Percentiles rank a stretch among this genome's conserved stretches.
Evolutionary conservation across 1,284 basidiomycete genomes (phyloP).

Genomic region (Moniliophthora roreri): DNA sequence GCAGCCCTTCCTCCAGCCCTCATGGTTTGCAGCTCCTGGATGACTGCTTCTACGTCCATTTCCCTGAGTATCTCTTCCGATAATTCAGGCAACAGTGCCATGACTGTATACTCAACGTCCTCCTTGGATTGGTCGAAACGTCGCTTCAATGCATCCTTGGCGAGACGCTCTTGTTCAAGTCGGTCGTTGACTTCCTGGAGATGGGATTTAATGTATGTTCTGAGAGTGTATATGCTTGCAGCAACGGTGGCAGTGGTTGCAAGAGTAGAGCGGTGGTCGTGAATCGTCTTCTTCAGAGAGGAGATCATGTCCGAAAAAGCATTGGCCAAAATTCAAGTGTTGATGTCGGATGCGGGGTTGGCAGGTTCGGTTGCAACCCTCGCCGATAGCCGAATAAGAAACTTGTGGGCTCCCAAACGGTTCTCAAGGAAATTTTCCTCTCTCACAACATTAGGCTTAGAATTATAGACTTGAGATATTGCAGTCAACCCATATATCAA

Average conservation of each 20-base stretch:
- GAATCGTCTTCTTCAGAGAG: conserved; percentile 3
- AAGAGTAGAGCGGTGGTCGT: conserved; percentile 31
- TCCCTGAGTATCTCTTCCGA: conserved; percentile 69
- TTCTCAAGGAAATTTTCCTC: too few relatives aligned
- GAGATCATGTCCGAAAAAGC: conserved; percentile 6
- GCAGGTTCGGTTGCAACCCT: too few relatives aligned
- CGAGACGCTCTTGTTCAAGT: conserved; percentile 62
- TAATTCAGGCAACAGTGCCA: conserved; percentile 79
- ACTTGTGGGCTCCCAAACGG: too few relatives aligned
- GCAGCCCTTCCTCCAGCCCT: conserved; percentile 6
- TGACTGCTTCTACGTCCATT: conserved; percentile 84
- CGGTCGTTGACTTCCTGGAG: conserved; percentile 72
- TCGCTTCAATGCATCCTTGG: conserved; percentile 61
- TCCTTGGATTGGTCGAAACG: conserved; percentile 84
- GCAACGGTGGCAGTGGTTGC: conserved; percentile 36
- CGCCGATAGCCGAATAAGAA: too few relatives aligned
- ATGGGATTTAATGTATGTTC: conserved; percentile 62
- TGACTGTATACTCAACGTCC: conserved; percentile 79
- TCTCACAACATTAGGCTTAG: too few relatives aligned
- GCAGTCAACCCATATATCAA: too few relatives aligned
- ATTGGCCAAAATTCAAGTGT: conserved; percentile 6
- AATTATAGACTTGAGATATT: too few relatives aligned
- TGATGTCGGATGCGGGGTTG: too few relatives aligned
- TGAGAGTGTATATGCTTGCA: conserved; percentile 71
- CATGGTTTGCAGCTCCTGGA: conserved; percentile 61